phyloP scores from a whole-genome alignment of 108 stramenopile species.

The Heterococcus sp. region DNA sequence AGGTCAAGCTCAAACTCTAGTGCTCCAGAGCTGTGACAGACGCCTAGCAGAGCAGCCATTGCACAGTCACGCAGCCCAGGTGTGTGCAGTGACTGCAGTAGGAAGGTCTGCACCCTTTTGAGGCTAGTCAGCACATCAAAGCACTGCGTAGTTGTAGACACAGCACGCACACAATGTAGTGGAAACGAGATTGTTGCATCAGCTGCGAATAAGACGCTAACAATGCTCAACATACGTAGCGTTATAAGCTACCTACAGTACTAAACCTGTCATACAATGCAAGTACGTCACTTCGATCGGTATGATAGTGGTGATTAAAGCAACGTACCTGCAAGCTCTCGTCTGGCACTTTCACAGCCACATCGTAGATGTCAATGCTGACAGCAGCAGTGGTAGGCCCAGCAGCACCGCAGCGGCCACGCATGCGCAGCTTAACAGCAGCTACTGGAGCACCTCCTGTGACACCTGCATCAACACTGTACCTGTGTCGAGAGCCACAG shows the following conservation, averaged over 20 bases:
- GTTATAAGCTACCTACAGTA: no score
- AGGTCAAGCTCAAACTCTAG: constrained; percentile 44
- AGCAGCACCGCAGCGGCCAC: neutral
- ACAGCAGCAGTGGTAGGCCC: neutral
- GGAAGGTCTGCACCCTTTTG: constrained; percentile 10
- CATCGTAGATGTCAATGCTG: neutral
- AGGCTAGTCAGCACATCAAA: constrained; percentile 34
- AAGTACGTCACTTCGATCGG: no score
- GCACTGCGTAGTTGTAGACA: neutral
- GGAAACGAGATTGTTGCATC: neutral
- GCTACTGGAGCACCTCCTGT: neutral
- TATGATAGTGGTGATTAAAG: no score
- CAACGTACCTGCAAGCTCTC: no score
- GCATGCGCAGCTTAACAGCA: neutral
- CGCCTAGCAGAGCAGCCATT: constrained; percentile 29
- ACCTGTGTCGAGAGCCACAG: neutral
- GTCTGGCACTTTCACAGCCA: neutral
- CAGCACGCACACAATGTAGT: neutral
- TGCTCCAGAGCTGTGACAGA: constrained; percentile 33
- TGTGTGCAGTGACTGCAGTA: constrained; percentile 19
- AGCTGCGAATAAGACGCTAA: neutral
- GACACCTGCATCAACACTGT: neutral
- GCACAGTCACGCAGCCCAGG: constrained; percentile 2
- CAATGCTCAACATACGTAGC: neutral
- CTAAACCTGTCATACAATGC: no score